phyloP scores from a whole-genome alignment of 352 stramenopile species.

The Thraustochytrium sp. region DNA sequence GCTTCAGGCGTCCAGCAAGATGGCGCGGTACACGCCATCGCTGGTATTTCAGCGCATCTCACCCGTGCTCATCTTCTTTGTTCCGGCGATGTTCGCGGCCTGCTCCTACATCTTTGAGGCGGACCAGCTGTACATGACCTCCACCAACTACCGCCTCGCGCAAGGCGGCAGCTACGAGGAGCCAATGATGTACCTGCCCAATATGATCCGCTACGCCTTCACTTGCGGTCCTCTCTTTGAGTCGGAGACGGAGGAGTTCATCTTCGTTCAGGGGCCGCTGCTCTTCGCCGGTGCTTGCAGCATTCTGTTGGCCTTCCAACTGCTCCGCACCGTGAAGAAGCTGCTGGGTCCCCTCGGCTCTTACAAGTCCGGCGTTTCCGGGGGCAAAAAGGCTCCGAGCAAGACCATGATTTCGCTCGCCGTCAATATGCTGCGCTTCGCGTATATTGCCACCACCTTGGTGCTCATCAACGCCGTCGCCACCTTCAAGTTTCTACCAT shows the following conservation, averaged over 20 bases:
- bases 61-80: background rate
- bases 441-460: background rate
- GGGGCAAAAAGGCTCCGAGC: background rate
- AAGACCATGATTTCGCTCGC: background rate
- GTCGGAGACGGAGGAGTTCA: background rate
- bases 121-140: constrained; percentile 6
- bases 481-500: background rate
- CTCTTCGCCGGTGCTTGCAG: background rate
- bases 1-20: background rate
- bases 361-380: background rate
- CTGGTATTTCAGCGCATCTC: background rate
- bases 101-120: background rate
- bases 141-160: background rate
- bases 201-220: background rate
- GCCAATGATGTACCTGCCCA: background rate
- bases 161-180: background rate
- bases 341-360: background rate
- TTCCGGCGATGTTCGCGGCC: background rate
- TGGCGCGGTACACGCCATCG: background rate
- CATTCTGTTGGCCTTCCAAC: background rate
- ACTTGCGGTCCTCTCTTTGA: background rate
- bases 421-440: constrained; percentile 1
- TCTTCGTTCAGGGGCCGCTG: background rate
- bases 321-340: background rate
- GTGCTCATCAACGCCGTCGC: background rate